A percentile compares a stretch with the other conserved stretches of the same genome.
phyloP scores from a whole-genome alignment of 257 asterid genomes.

The Fraxinus americana region DNA sequence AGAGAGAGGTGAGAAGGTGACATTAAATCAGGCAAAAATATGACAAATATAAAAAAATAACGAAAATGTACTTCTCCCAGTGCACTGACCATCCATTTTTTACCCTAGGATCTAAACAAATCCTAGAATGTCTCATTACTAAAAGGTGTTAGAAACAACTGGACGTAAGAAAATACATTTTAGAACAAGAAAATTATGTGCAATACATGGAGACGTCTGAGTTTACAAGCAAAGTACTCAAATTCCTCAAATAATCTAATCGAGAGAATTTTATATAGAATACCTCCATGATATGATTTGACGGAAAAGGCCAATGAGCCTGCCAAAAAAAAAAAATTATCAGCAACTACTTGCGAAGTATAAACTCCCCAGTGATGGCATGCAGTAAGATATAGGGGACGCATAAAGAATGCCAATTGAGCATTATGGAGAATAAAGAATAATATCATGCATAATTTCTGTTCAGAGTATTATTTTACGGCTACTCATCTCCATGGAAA shows the following conservation, averaged over 20 bases:
- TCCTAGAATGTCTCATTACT: background rate
- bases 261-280: constrained; percentile 5
- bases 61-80: too few relatives aligned
- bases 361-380: background rate
- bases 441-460: too few relatives aligned
- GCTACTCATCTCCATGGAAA: too few relatives aligned
- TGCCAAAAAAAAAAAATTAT: constrained; percentile 34
- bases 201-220: background rate
- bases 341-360: background rate
- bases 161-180: background rate
- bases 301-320: constrained; percentile 99
- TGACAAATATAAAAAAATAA: too few relatives aligned
- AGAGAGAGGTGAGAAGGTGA: too few relatives aligned
- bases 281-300: constrained; percentile 90
- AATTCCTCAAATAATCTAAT: constrained; percentile 13
- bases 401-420: background rate
- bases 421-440: background rate
- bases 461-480: too few relatives aligned
- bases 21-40: too few relatives aligned
- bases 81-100: background rate
- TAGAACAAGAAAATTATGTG: background rate
- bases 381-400: background rate
- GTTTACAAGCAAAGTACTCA: background rate
- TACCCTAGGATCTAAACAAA: background rate
- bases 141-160: background rate